Percentiles rank a stretch among this genome's conserved stretches.
These are phyloP conservation scores for Eucalyptus urophylla DNA, from an alignment of 345 rosid genomes.

Conservation along the genomic window DNA sequence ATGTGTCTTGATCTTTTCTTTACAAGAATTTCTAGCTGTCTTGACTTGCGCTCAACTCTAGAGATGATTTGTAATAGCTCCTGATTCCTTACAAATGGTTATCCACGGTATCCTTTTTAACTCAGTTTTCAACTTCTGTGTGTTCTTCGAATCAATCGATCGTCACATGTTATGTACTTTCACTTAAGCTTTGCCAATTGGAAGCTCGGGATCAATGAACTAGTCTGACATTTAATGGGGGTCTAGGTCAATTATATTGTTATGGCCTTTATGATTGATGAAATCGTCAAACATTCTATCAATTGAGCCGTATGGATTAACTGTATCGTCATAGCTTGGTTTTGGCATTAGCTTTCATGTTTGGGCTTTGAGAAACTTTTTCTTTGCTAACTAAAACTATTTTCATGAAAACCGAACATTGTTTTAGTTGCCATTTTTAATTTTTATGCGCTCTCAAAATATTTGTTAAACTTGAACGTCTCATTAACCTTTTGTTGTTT, in stretches of 20 bases:
- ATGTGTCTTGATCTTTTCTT: not conserved
- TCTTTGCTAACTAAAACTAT: not conserved
- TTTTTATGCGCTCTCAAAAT: not conserved
- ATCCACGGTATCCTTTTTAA: not conserved
- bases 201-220: not conserved
- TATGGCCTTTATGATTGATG: not conserved
- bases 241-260: not conserved
- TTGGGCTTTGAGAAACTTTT: not conserved
- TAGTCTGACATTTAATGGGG: not conserved
- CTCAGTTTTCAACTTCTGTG: not conserved
- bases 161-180: not conserved
- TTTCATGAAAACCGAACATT: not conserved
- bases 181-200: not conserved
- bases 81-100: not conserved
- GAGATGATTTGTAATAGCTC: not conserved
- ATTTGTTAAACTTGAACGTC: not conserved
- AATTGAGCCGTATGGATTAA: not conserved
- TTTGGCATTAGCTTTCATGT: not conserved
- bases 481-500: not conserved
- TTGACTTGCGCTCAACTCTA: not conserved
- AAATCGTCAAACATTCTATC: not conserved
- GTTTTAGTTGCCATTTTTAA: not conserved
- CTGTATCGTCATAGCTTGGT: not conserved
- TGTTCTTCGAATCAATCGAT: not conserved
- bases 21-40: not conserved